These are phyloP conservation scores for Tremella yokohamensis DNA, from an alignment of 768 basidiomycete species.

Conservation along the genomic window DNA sequence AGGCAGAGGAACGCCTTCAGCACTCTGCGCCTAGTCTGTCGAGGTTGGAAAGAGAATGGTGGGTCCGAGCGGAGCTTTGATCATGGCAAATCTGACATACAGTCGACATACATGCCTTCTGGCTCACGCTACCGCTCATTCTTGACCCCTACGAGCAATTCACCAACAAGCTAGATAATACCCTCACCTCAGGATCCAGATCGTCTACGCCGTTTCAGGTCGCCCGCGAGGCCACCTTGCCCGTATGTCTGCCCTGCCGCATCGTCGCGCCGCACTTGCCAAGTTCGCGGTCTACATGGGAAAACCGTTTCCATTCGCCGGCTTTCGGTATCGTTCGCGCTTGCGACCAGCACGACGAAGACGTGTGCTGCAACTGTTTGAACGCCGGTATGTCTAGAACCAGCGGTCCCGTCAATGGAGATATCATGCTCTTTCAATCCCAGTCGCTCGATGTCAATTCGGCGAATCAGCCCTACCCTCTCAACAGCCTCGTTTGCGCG, in stretches of 20 bases:
- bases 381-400: not conserved
- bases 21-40: too few relatives aligned
- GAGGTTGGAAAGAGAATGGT: too few relatives aligned
- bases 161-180: slow-evolving; percentile 9
- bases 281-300: slow-evolving; percentile 14
- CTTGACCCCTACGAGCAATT: slow-evolving; percentile 12
- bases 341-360: slow-evolving; percentile 19
- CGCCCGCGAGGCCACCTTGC: slow-evolving; percentile 14
- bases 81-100: too few relatives aligned
- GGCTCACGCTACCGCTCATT: slow-evolving; percentile 6
- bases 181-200: slow-evolving; percentile 16
- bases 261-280: slow-evolving; percentile 18
- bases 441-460: not conserved
- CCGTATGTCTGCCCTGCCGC: slow-evolving; percentile 23
- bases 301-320: slow-evolving; percentile 7
- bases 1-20: too few relatives aligned
- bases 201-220: slow-evolving; percentile 21
- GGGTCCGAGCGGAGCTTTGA: too few relatives aligned
- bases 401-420: not conserved
- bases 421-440: not conserved
- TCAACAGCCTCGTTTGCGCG: too few relatives aligned
- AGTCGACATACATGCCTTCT: too few relatives aligned
- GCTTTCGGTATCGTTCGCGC: slow-evolving; percentile 15
- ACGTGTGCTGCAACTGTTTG: slow-evolving; percentile 16
- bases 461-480: too few relatives aligned